These are phyloP conservation scores for Pseudogymnoascus sp. DNA, from an alignment of 2,329 filamentous ascomycete genomes.

Conservation along the genomic window DNA sequence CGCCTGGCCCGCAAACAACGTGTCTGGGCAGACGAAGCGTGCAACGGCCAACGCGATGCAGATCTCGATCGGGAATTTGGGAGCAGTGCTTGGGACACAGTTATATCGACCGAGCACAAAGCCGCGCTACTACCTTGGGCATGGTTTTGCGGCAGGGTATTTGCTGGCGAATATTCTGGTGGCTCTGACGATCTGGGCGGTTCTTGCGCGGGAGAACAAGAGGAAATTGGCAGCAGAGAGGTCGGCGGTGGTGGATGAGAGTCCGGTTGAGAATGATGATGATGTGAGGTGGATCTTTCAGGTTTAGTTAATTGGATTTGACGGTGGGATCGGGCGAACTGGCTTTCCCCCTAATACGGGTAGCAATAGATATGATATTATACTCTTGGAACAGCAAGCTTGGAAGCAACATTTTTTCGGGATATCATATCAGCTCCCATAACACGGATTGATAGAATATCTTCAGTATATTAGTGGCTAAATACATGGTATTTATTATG, in stretches of 20 bases:
- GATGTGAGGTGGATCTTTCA: constrained; percentile 60
- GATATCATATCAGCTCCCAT: too few relatives aligned
- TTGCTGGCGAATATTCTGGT: constrained; percentile 51
- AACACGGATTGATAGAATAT: not conserved
- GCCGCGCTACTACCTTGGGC: constrained; percentile 58
- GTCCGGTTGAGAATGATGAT: constrained; percentile 46
- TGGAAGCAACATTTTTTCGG: not conserved
- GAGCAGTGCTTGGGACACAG: constrained; percentile 62
- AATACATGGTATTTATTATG: not conserved
- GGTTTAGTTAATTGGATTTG: not conserved
- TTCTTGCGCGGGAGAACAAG: constrained; percentile 52
- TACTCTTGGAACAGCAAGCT: not conserved
- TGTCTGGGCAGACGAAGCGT: constrained; percentile 62
- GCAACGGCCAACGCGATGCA: constrained; percentile 63
- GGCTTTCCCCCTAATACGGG: not conserved
- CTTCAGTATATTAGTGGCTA: not conserved
- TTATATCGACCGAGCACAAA: constrained; percentile 54
- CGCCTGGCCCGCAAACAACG: constrained; percentile 65
- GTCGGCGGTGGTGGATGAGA: constrained; percentile 48
- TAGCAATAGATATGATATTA: not conserved
- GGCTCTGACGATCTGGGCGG: constrained; percentile 43
- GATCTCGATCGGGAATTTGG: constrained; percentile 63
- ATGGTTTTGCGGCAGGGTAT: constrained; percentile 59
- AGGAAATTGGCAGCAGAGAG: constrained; percentile 40
- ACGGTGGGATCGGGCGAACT: not conserved